Base-by-base conservation (phyloP, 179 eudicot species). In the Amaranthus tricolor region DNA sequence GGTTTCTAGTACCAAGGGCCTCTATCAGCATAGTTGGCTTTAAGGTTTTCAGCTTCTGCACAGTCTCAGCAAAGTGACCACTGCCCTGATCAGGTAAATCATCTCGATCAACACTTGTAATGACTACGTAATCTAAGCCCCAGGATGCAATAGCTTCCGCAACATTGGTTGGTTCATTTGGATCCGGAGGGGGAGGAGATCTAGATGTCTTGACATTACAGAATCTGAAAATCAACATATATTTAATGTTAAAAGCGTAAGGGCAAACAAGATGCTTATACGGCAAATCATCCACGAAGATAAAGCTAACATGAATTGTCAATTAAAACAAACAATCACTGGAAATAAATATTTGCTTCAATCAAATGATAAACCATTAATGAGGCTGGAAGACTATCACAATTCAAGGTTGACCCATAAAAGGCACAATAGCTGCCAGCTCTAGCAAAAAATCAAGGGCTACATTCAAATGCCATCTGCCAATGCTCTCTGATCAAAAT, bases 121-220 rank as follows among this genome's bases (percentile, higher is more conserved):
- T 94, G 59, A 94, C 98, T 74, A 94, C 90, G 78, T 94, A 94
- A 68, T 94, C 98, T 83, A 94, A 86, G 77, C 98, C 97, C 98
- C 98, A 94, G 0, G 98, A 94, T 68, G 97, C 98, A 86, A 94
- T 94, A 74, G 98, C 97, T 83, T 94, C 96, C 15, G 97, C 97
- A 31, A 94, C 98, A 71, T 90, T 94, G 24, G 88, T 73, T 49
- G 98, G 98, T 79, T 94, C 98, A 80, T 94, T 78, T 61, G 98
- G 98, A 72, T 94, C 98, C 51, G 97, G 98, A 64, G 98, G 97
- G 49, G 98, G 98, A 43, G 98, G 98, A 68, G 97, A 87, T 50
- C 90, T 91, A 17, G 98, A 94, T 54, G 98, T 94, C 92, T 94
- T 94, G 79, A 94, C 97, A 79, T 94, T 94, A 89, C 98, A 92